A percentile compares a stretch with the other conserved stretches of the same genome.
Conservation (phyloP, 331 rosid species). For the Quercus phellos region DNA sequence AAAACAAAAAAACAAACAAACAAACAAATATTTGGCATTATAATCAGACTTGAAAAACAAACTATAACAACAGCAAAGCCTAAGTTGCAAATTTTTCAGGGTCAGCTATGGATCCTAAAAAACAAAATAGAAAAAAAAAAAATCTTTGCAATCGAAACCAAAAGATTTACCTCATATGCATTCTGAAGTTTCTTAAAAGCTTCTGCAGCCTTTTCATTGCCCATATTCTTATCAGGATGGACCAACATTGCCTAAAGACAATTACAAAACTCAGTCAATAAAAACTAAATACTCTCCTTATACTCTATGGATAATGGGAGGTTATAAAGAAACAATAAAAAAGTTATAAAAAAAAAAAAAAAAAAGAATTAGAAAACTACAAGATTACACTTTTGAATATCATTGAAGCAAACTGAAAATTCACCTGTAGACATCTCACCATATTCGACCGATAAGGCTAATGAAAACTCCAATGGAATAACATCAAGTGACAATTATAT, state of each 20-base stretch:
- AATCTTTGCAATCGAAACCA: background rate
- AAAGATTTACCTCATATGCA: constrained; percentile 78
- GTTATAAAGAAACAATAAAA: constrained; percentile 18
- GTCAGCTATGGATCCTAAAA: background rate
- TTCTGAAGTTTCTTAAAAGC: constrained; percentile 98
- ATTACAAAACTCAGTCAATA: constrained; percentile 9
- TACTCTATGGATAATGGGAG: constrained; percentile 19
- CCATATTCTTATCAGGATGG: constrained; percentile 99
- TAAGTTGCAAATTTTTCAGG: too few relatives aligned
- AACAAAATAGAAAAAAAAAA: constrained; percentile 5
- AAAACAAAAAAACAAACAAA: too few relatives aligned
- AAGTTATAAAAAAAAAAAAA: background rate
- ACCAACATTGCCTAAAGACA: constrained; percentile 85
- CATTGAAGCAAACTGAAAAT: background rate
- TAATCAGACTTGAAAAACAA: constrained; percentile 16
- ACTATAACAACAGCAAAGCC: background rate
- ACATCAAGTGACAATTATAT: constrained; percentile 16
- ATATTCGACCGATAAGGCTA: constrained; percentile 2
- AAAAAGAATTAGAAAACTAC: background rate
- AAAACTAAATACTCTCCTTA: constrained; percentile 9
- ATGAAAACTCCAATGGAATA: constrained; percentile 13
- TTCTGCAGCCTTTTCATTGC: constrained; percentile 95
- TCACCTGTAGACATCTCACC: too few relatives aligned
- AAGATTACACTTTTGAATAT: background rate
- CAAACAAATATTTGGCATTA: background rate